These are phyloP conservation scores for Hamiltosporidium tvaerminnensis DNA, from an alignment of 371 early-diverging fungal genomes.

Conservation along the genomic window DNA sequence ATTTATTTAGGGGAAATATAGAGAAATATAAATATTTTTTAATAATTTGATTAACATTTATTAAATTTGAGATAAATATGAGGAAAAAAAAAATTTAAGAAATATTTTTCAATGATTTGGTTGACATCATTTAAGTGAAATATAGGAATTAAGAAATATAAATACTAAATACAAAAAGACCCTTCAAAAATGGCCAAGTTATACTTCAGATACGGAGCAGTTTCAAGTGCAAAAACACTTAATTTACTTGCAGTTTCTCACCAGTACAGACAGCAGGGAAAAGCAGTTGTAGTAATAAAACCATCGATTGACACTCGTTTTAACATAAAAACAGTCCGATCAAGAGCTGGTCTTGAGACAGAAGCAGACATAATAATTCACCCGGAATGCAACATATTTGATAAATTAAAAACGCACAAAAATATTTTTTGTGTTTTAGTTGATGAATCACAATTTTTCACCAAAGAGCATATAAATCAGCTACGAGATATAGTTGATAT, in stretches of 20 bases:
- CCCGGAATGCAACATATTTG: neutral
- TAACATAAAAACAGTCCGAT: neutral
- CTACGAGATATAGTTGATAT: neutral
- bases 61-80: too few species aligned
- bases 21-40: too few species aligned
- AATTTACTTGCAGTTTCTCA: neutral
- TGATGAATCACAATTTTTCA: slow-evolving; percentile 9
- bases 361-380: neutral
- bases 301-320: neutral
- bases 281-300: neutral
- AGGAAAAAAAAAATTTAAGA: too few species aligned
- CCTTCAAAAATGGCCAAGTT: neutral
- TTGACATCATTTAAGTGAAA: too few species aligned
- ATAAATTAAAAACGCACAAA: neutral
- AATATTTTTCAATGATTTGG: too few species aligned
- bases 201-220: slow-evolving; percentile 5
- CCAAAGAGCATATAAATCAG: slow-evolving; percentile 2
- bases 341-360: neutral
- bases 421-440: slow-evolving; percentile 2
- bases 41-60: too few species aligned
- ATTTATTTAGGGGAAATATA: too few species aligned
- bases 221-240: slow-evolving; percentile 2
- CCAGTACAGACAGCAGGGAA: neutral
- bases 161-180: too few species aligned
- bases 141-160: too few species aligned